Conservation (phyloP, 2,329 filamentous ascomycete genomes). For the Chrysoporthe puriensis region DNA sequence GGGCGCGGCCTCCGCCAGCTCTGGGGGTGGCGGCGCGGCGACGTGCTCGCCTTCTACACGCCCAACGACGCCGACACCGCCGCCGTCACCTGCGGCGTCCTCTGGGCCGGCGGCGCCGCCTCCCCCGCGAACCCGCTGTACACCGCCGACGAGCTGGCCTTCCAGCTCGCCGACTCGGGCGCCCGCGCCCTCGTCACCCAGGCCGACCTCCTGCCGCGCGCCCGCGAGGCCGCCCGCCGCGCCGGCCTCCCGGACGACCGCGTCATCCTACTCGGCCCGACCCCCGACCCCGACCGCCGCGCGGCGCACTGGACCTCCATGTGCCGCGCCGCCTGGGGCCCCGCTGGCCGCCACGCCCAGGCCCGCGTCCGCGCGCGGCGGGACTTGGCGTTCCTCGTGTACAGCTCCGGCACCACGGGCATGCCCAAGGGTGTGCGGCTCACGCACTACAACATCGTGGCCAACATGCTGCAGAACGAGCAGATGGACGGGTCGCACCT, state of each 20-base stretch:
- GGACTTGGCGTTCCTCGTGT: conserved; percentile 84
- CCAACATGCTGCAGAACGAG: conserved; percentile 67
- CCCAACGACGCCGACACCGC: conserved; percentile 87
- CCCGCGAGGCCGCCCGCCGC: conserved; percentile 67
- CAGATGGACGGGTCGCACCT: conserved; percentile 59
- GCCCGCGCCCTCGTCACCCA: conserved; percentile 80
- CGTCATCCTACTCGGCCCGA: conserved; percentile 77
- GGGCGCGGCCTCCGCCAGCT: conserved; percentile 71
- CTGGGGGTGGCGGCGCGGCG: conserved; percentile 80
- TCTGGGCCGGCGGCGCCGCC: conserved; percentile 81
- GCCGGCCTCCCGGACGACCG: conserved; percentile 72
- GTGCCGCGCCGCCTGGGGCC: conserved; percentile 59
- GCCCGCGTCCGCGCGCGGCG: conserved; percentile 67
- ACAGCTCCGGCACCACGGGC: conserved; percentile 88
- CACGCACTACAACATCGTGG: conserved; percentile 79
- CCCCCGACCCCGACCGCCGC: conserved; percentile 58
- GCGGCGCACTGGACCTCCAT: conserved; percentile 76
- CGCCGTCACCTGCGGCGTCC: conserved; percentile 73
- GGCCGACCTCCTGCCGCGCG: conserved; percentile 64
- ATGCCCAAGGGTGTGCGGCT: conserved; percentile 91
- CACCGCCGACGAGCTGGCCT: conserved; percentile 79
- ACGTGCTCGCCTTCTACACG: conserved; percentile 81
- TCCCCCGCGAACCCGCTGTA: conserved; percentile 91
- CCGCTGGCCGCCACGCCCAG: conserved; percentile 55
- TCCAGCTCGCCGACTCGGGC: conserved; percentile 78